A percentile compares a stretch with the other conserved stretches of the same genome.
These are phyloP conservation scores for Powellomyces hirtus DNA, from an alignment of 192 early-diverging fungal genomes.

Conservation along the genomic window DNA sequence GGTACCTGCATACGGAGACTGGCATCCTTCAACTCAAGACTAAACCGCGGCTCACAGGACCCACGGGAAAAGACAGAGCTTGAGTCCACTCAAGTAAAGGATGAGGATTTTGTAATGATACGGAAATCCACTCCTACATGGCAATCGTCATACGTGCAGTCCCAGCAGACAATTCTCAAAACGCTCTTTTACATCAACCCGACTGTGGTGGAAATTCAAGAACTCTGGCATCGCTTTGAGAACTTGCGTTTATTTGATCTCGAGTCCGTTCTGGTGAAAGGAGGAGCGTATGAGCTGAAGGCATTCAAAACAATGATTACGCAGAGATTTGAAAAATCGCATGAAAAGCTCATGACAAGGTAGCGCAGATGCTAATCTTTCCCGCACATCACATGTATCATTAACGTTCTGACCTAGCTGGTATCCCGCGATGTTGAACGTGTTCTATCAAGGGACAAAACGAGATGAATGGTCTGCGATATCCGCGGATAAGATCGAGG, in stretches of 20 bases:
- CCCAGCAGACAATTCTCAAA: constrained; percentile 34
- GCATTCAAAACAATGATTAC: constrained; percentile 45
- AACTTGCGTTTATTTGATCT: constrained; percentile 49
- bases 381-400: too few species aligned
- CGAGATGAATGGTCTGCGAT: constrained; percentile 57
- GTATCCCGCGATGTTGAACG: constrained; percentile 60
- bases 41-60: constrained; percentile 19
- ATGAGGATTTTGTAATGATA: constrained; percentile 48
- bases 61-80: constrained; percentile 52
- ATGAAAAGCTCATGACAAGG: constrained; percentile 60
- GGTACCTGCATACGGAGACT: too few species aligned
- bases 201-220: constrained; percentile 48
- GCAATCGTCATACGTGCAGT: constrained; percentile 33
- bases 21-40: neutral
- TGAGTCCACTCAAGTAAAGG: neutral
- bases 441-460: constrained; percentile 62
- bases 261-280: constrained; percentile 45
- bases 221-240: constrained; percentile 48
- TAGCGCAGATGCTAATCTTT: constrained; percentile 19
- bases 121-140: constrained; percentile 50
- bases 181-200: constrained; percentile 47
- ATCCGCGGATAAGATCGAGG: constrained; percentile 48
- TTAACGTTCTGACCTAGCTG: too few species aligned
- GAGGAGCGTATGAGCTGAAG: constrained; percentile 48
- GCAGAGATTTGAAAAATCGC: constrained; percentile 55